A percentile compares a stretch with the other conserved stretches of the same genome.
Evolutionary conservation across 2,329 filamentous ascomycete species (phyloP).

Genomic region (Colletotrichum graminicola): DNA sequence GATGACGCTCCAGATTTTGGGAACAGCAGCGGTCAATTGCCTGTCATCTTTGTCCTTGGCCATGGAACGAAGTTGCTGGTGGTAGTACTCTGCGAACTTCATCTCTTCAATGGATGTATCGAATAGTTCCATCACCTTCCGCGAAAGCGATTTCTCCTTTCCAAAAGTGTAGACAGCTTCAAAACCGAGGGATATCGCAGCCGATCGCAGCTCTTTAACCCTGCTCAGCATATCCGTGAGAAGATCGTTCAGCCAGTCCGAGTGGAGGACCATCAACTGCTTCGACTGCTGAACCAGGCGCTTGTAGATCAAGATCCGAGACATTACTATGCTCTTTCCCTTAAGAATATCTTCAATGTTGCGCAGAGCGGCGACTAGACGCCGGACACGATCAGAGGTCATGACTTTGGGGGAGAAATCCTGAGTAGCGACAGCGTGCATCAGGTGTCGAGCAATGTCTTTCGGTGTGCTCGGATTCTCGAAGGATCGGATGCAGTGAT

Average conservation of each 20-base stretch:
- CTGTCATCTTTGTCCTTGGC: conserved; percentile 72
- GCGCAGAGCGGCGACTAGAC: conserved; percentile 77
- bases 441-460: conserved; percentile 80
- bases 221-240: conserved; percentile 85
- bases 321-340: conserved; percentile 84
- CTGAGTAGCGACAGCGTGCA: conserved; percentile 85
- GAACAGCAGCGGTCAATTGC: conserved; percentile 69
- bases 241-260: conserved; percentile 85
- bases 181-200: conserved; percentile 80
- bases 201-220: conserved; percentile 79
- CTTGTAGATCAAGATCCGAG: conserved; percentile 83
- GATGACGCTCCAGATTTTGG: conserved; percentile 89
- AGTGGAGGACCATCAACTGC: conserved; percentile 76
- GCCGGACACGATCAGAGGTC: conserved; percentile 76
- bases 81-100: conserved; percentile 78
- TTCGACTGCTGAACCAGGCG: conserved; percentile 80
- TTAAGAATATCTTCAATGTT: conserved; percentile 79
- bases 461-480: conserved; percentile 79
- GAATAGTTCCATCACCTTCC: conserved; percentile 74
- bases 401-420: conserved; percentile 82
- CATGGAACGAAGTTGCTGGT: conserved; percentile 76
- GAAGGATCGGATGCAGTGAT: conserved; percentile 81
- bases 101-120: conserved; percentile 68
- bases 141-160: conserved; percentile 75
- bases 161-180: conserved; percentile 78